These are phyloP conservation scores for Suillus subaureus DNA, from an alignment of 768 basidiomycete genomes.

Conservation along the genomic window DNA sequence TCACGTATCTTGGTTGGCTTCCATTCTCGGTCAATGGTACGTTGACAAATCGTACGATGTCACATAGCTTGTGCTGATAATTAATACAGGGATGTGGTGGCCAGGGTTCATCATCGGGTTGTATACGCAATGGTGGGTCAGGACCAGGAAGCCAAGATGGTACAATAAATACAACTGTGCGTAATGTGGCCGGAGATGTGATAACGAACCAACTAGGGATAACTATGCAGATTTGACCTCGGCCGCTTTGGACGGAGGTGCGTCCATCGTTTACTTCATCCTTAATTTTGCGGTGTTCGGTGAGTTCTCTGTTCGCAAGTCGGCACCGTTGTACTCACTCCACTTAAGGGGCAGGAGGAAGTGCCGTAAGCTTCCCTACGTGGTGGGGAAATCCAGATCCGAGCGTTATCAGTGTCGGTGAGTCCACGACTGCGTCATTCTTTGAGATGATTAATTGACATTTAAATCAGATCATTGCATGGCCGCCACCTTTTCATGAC, in stretches of 20 bases:
- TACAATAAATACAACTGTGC: conserved; percentile 43
- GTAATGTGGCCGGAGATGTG: not conserved
- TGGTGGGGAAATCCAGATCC: conserved; percentile 44
- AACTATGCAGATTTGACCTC: conserved; percentile 38
- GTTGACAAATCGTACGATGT: conserved; percentile 4
- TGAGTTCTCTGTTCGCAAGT: conserved; percentile 1
- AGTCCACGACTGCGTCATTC: not conserved
- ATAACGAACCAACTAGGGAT: not conserved
- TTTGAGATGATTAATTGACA: not conserved
- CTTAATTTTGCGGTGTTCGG: conserved; percentile 40
- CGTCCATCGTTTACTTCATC: conserved; percentile 52
- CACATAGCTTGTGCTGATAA: not conserved
- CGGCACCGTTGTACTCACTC: conserved; percentile 33
- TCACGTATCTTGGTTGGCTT: conserved; percentile 28
- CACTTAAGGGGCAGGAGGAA: conserved; percentile 41
- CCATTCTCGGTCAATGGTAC: conserved; percentile 28
- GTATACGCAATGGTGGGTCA: conserved; percentile 50
- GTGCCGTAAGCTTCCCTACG: conserved; percentile 44
- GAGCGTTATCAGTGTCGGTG: conserved; percentile 16
- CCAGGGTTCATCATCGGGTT: conserved; percentile 54
- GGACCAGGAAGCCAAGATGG: conserved; percentile 45
- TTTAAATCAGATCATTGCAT: conserved; percentile 3
- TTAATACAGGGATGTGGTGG: conserved; percentile 42
- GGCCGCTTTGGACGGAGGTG: conserved; percentile 53
- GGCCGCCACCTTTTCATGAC: not conserved